phyloP scores from a whole-genome alignment of 2,329 filamentous ascomycete genomes.

The Pyrenochaeta sp. region DNA sequence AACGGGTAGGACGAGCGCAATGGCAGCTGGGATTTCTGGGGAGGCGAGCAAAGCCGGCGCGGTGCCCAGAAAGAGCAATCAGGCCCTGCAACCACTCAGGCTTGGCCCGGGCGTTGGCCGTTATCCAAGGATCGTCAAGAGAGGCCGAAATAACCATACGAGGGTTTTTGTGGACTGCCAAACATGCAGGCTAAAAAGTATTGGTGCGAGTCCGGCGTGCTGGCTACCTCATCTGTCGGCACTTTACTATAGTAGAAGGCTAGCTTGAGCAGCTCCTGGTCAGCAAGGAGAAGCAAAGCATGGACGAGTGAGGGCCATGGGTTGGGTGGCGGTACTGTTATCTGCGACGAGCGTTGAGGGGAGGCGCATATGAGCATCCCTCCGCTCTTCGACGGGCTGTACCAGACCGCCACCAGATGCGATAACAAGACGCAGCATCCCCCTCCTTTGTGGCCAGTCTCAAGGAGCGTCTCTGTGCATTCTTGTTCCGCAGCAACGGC shows the following conservation, averaged over 20 bases:
- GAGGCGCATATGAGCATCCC: not conserved
- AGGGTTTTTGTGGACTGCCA: slow-evolving; percentile 23
- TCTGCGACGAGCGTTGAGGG: not conserved
- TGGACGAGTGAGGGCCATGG: not conserved
- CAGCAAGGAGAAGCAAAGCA: not conserved
- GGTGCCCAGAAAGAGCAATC: slow-evolving; percentile 21
- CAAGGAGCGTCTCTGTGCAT: not conserved
- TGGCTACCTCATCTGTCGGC: slow-evolving; percentile 17
- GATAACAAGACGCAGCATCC: not conserved
- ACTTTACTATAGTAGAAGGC: not conserved
- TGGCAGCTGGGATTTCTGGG: slow-evolving; percentile 14
- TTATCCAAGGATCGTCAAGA: slow-evolving; percentile 18
- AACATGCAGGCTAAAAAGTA: not conserved
- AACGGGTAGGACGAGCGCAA: slow-evolving; percentile 3
- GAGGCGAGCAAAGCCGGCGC: slow-evolving; percentile 13
- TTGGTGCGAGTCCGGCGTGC: slow-evolving; percentile 16
- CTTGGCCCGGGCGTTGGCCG: slow-evolving; percentile 16
- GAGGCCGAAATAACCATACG: slow-evolving; percentile 33
- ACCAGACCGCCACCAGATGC: not conserved
- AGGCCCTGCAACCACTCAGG: slow-evolving; percentile 19
- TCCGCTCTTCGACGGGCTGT: not conserved
- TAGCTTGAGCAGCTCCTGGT: not conserved
- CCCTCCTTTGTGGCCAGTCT: slow-evolving; percentile 1
- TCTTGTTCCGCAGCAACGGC: slow-evolving; percentile 1
- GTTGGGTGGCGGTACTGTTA: not conserved